A percentile compares a stretch with the other conserved stretches of the same genome.
These are phyloP conservation scores for Chalciporus pseudorubinellus DNA, from an alignment of 768 basidiomycete genomes.

Conservation along the genomic window DNA sequence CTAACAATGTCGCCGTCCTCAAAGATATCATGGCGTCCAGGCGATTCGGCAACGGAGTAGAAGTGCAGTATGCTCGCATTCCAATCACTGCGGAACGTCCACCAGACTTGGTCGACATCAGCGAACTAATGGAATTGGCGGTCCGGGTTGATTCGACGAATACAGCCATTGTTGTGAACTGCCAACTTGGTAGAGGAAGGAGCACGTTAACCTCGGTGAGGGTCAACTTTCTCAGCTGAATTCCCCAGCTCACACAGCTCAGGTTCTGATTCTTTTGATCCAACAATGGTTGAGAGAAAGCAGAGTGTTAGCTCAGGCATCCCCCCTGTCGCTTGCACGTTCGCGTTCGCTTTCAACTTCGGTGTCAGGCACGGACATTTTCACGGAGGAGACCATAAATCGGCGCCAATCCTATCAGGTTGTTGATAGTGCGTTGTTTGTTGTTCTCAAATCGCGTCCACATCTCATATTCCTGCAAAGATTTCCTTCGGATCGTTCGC, in stretches of 20 bases:
- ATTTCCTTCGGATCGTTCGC: slow-evolving; percentile 80
- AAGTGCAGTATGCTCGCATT: slow-evolving; percentile 77
- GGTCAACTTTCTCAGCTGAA: neutral
- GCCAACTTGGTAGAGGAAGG: slow-evolving; percentile 90
- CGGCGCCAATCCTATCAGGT: slow-evolving; percentile 73
- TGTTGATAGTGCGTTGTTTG: slow-evolving; percentile 73
- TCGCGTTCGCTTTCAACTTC: slow-evolving; percentile 46
- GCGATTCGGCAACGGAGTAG: slow-evolving; percentile 43
- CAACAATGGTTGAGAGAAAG: slow-evolving; percentile 71
- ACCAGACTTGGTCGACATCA: slow-evolving; percentile 71
- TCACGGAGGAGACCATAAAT: slow-evolving; percentile 25
- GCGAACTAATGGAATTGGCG: slow-evolving; percentile 76
- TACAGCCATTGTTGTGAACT: slow-evolving; percentile 89
- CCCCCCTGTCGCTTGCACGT: slow-evolving; percentile 28
- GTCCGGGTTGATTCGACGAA: slow-evolving; percentile 62
- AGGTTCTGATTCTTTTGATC: slow-evolving; percentile 82
- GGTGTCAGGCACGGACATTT: slow-evolving; percentile 24
- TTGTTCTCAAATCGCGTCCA: neutral
- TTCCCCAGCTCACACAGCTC: neutral
- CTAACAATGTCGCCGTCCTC: slow-evolving; percentile 71
- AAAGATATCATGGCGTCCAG: slow-evolving; percentile 83
- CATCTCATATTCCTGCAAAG: slow-evolving; percentile 37
- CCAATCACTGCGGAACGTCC: slow-evolving; percentile 91
- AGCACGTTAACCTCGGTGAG: slow-evolving; percentile 87
- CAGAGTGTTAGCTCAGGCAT: slow-evolving; percentile 30